A percentile compares a stretch with the other conserved stretches of the same genome.
Evolutionary conservation across 1,284 basidiomycete genomes (phyloP).

Genomic region (Ganoderma boninense): DNA sequence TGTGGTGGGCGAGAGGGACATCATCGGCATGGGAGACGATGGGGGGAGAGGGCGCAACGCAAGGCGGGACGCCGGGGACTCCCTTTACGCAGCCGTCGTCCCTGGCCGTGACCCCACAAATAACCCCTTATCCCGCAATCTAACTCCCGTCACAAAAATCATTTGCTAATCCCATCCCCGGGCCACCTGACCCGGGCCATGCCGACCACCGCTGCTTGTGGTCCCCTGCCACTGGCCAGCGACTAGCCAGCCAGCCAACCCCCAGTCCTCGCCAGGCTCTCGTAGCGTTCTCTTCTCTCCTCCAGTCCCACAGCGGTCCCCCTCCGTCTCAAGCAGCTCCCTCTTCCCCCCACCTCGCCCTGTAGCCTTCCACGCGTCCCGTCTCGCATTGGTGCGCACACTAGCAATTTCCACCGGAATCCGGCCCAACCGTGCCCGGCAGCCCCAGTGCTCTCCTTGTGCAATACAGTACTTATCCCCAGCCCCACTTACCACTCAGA

Average conservation of each 20-base stretch:
- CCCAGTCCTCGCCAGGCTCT: too few species aligned
- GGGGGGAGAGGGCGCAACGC: slow-evolving; percentile 20
- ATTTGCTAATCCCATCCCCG: neutral
- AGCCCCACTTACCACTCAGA: neutral
- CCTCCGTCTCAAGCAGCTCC: neutral
- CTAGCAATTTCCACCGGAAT: neutral
- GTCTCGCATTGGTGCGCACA: neutral
- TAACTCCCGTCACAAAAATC: slow-evolving; percentile 16
- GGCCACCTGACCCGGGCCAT: slow-evolving; percentile 18
- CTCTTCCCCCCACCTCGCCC: neutral
- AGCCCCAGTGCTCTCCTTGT: neutral
- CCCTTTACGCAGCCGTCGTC: slow-evolving; percentile 15
- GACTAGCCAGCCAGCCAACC: too few species aligned
- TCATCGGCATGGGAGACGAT: slow-evolving; percentile 34
- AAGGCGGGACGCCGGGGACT: slow-evolving; percentile 21
- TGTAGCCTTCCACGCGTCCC: neutral
- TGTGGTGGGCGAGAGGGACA: slow-evolving; percentile 48
- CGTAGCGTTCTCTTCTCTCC: neutral
- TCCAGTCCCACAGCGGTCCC: neutral
- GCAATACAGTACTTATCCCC: neutral
- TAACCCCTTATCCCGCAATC: slow-evolving; percentile 18
- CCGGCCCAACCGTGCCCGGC: neutral
- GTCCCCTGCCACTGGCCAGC: too few species aligned
- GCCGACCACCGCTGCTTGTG: too few species aligned
- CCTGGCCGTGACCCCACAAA: slow-evolving; percentile 10